Percentiles rank a stretch among this genome's conserved stretches.
Evolutionary conservation across 345 rosid species (phyloP).

Genomic region (Rubroshorea leprosula): DNA sequence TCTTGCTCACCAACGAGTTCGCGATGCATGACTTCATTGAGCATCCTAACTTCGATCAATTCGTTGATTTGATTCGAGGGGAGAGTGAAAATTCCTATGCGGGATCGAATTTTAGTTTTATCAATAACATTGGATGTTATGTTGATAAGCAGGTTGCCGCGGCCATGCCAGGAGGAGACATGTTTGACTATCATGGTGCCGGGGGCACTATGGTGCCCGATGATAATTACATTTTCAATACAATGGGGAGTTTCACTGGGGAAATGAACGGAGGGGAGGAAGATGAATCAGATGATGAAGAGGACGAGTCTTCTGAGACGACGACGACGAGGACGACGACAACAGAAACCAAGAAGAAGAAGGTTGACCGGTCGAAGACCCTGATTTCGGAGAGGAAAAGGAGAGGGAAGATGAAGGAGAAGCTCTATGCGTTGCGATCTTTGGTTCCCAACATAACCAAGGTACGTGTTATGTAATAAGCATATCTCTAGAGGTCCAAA

Average conservation of each 20-base stretch:
- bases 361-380: conserved; percentile 64
- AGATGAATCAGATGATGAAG: conserved; percentile 30
- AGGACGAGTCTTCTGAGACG: conserved; percentile 49
- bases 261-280: conserved; percentile 33
- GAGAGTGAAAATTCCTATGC: conserved; percentile 29
- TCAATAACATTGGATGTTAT: conserved; percentile 22
- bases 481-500: not conserved
- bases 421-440: conserved; percentile 76
- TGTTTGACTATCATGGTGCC: conserved; percentile 15
- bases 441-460: conserved; percentile 90
- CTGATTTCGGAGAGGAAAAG: conserved; percentile 65
- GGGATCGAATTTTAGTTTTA: conserved; percentile 27
- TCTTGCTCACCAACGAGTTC: conserved; percentile 25
- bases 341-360: conserved; percentile 26
- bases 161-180: conserved; percentile 20
- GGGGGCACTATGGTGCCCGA: conserved; percentile 19
- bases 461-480: conserved; percentile 28
- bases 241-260: conserved; percentile 33
- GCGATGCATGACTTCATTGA: conserved; percentile 46
- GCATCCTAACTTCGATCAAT: conserved; percentile 52
- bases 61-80: conserved; percentile 48
- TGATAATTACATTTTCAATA: conserved; percentile 24
- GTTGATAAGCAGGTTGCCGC: conserved; percentile 26
- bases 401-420: conserved; percentile 83
- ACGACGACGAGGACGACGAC: conserved; percentile 29